Evolutionary conservation across 2,329 filamentous ascomycete genomes (phyloP).

Genomic region (Aspergillus japonicus): DNA sequence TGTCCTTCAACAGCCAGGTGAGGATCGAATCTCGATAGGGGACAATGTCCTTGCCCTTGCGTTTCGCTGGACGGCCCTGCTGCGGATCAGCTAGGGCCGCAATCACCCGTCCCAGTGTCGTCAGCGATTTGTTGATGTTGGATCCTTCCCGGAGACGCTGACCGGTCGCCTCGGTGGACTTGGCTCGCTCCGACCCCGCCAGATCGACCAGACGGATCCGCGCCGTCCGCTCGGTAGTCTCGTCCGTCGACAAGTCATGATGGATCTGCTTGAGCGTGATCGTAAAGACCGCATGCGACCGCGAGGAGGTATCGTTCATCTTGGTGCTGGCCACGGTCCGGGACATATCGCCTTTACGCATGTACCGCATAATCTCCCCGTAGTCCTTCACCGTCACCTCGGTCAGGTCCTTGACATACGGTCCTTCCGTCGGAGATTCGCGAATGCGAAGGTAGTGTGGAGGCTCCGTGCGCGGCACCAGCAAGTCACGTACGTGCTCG

Average conservation of each 20-base stretch:
- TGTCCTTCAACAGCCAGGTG: conserved; percentile 90
- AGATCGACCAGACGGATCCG: conserved; percentile 93
- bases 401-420: conserved; percentile 94
- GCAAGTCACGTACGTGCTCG: conserved; percentile 92
- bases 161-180: conserved; percentile 91
- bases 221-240: conserved; percentile 91
- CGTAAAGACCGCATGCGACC: conserved; percentile 96
- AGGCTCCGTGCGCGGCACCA: conserved; percentile 74
- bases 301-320: conserved; percentile 98
- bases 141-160: conserved; percentile 87
- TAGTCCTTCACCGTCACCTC: conserved; percentile 89
- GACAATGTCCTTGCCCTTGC: conserved; percentile 71
- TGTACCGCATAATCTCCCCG: conserved; percentile 81
- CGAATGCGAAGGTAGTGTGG: conserved; percentile 96
- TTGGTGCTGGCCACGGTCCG: conserved; percentile 91
- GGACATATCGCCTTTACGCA: conserved; percentile 84
- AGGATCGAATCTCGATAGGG: conserved; percentile 88
- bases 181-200: conserved; percentile 90
- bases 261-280: conserved; percentile 98
- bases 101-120: conserved; percentile 92
- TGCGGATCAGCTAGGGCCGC: conserved; percentile 80
- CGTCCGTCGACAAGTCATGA: conserved; percentile 94
- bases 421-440: conserved; percentile 90
- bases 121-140: conserved; percentile 99
- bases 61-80: conserved; percentile 52